These are phyloP conservation scores for Arbutus unedo DNA, from an alignment of 148 eudicot genomes.

Conservation along the genomic window DNA sequence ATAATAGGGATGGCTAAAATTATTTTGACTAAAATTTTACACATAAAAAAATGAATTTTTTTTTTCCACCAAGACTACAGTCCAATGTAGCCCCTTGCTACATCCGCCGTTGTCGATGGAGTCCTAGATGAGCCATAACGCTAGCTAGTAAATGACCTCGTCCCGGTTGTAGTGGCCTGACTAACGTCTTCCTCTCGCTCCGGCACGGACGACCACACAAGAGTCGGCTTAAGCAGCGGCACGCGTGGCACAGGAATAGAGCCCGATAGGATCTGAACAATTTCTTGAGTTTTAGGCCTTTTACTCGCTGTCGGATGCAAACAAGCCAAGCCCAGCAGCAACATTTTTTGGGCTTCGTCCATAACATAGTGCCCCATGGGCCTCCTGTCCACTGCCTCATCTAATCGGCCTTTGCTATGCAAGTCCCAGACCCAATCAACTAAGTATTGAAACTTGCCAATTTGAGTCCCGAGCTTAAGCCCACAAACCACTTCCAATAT, in stretches of 20 bases:
- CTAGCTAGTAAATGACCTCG: not conserved
- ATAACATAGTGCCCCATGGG: constrained; percentile 36
- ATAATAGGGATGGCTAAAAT: no score
- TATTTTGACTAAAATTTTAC: no score
- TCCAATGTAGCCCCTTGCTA: no score
- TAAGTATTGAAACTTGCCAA: constrained; percentile 38
- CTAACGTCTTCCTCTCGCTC: constrained; percentile 26
- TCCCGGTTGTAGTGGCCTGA: constrained; percentile 17
- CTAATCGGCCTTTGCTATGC: constrained; percentile 55
- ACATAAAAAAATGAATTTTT: no score
- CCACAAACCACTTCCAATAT: constrained; percentile 68
- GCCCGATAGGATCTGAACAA: constrained; percentile 62
- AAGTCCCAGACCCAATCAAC: constrained; percentile 84
- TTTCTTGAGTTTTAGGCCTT: constrained; percentile 53
- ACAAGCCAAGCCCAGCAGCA: constrained; percentile 71
- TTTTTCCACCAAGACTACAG: no score
- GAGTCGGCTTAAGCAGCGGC: constrained; percentile 68
- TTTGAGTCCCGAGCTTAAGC: constrained; percentile 50
- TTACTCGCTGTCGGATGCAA: constrained; percentile 60
- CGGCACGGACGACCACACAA: constrained; percentile 62
- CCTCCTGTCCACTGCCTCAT: constrained; percentile 56
- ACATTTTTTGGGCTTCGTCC: constrained; percentile 57
- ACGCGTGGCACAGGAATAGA: constrained; percentile 43
- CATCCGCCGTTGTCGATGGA: no score
- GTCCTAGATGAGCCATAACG: not conserved